Base-by-base conservation (phyloP, 2,329 filamentous ascomycete genomes). In the Colletotrichum trifolii region DNA sequence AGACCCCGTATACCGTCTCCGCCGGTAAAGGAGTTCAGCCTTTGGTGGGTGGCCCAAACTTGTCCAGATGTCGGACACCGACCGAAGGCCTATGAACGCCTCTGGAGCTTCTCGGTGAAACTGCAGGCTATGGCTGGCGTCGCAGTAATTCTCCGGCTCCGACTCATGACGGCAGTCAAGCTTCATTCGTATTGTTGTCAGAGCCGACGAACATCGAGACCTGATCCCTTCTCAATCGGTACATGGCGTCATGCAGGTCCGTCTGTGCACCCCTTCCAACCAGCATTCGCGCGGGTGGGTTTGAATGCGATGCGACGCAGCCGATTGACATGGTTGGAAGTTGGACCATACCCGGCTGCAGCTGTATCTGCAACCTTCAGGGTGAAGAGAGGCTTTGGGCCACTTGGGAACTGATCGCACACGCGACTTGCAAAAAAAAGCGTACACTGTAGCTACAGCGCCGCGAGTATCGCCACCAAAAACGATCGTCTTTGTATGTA, bases 211-310 rank as follows among this genome's bases (percentile, higher is more conserved):
- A 54, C 36, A 43, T 62, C 52, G 25, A 25, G 25, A 25, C 25
- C 4, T 4, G 17, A 61, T 46, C 39, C 54, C 25, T 33, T 10
- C 45, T 65, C 40, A 33, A 61, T 67, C 68, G 48, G 63, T 64
- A 59, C 61, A 56, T 69, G 52, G 58, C 55, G 42, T 66, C 49
- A 66, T 69, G 68, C 68, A 69, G 53, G 63, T 60, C 52, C 46
- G 68, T 69, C 68, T 66, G 67, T 69, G 56, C 68, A 68, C 61
- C 11, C 46, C 48, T 46, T 55, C 50, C 55, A 46, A 47, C 55
- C 33, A 58, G 53, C 55, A 65, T 56, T 60, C 39, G 54, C 45
- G 17, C 46, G 40, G 53, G 58, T 56, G 65, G 56, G 48, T 66
- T 42, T 50, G 42, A 46, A 58, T 65, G 62, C 56, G 49, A 58